Base-by-base conservation (phyloP, 805 yeast species). In the Starmerella bombicola region DNA sequence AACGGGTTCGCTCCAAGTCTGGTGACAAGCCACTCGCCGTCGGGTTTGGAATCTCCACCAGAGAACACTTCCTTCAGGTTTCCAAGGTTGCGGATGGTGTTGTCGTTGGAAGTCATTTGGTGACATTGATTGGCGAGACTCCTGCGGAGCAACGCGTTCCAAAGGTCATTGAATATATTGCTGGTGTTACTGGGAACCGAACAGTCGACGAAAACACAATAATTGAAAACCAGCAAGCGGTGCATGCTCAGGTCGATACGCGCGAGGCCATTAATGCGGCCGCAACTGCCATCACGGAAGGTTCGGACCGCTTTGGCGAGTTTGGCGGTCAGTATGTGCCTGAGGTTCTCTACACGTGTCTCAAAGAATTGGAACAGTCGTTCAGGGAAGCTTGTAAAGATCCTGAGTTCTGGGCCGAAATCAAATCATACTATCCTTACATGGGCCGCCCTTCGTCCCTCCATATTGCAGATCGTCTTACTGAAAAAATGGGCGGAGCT, bases 241-340 rank as follows among this genome's bases (percentile, higher is more conserved):
- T 33, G 10, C 38, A 34, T 19, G 42, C 32, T n/a, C 33, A 23
- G 1, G 46, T 40, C 15, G 46, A 36, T 22, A 29, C 41, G 3
- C 38, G 31, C 20, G 38, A 39, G 37, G 48, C 41, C 8, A 39
- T 37, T 18, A 37, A 30, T 21, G 41, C 41, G 7, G 36, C 46
- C 10, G 45, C 46, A 13, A 74, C 67, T 41, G 40, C 40, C 20
- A 43, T 47, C 41, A 40, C 48, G n/a, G 43, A 41, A 9, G 80
- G 72, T 58, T 71, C 76, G 51, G 79, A 88, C 42, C 70, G 80
- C 48, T 88, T 88, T 55, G 99, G 97, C 56, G 85, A 76, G 37
- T 93, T 84, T 58, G 99, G 99, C 60, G 99, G 99, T 45, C 98
- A 91, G 66, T 91, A 84, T 58, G 98, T 91, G 30, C 99, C 99